Percentiles rank a stretch among this genome's conserved stretches.
Evolutionary conservation across 2,329 filamentous ascomycete genomes (phyloP).

Genomic region (Polychaeton citri): DNA sequence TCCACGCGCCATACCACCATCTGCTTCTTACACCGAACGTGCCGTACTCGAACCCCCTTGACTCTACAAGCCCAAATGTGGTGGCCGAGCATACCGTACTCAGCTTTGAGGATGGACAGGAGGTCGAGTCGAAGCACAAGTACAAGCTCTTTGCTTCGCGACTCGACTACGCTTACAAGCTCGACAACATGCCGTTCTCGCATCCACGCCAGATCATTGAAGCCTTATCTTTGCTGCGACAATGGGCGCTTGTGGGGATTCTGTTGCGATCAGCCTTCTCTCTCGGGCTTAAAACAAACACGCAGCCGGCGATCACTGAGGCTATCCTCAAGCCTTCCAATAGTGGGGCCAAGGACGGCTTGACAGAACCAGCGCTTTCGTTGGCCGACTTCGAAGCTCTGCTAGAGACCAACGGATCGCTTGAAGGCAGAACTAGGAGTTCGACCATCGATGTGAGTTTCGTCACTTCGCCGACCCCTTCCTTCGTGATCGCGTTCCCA

Average conservation of each 20-base stretch:
- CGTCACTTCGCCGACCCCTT: constrained; percentile 20
- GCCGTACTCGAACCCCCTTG: background rate
- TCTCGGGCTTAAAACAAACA: constrained; percentile 41
- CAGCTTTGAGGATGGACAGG: constrained; percentile 5
- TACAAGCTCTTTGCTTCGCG: constrained; percentile 47
- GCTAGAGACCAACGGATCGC: background rate
- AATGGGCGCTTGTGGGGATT: constrained; percentile 58
- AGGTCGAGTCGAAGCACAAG: constrained; percentile 22
- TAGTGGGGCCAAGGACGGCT: constrained; percentile 14
- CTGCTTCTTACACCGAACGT: constrained; percentile 1
- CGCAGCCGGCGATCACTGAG: constrained; percentile 8
- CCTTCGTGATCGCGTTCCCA: constrained; percentile 16
- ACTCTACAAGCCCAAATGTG: constrained; percentile 3
- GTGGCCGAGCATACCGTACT: constrained; percentile 4
- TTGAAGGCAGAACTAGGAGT: background rate
- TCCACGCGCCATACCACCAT: constrained; percentile 1
- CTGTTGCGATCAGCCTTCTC: constrained; percentile 35
- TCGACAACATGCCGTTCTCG: constrained; percentile 59
- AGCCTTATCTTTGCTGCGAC: constrained; percentile 60
- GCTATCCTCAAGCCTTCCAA: constrained; percentile 10
- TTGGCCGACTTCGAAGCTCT: constrained; percentile 5
- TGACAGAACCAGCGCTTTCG: constrained; percentile 2
- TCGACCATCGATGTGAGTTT: constrained; percentile 19
- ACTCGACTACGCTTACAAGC: constrained; percentile 49
- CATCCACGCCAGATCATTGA: constrained; percentile 65